These are phyloP conservation scores for Plasmopara viticola DNA, from an alignment of 352 stramenopile species.

Conservation along the genomic window DNA sequence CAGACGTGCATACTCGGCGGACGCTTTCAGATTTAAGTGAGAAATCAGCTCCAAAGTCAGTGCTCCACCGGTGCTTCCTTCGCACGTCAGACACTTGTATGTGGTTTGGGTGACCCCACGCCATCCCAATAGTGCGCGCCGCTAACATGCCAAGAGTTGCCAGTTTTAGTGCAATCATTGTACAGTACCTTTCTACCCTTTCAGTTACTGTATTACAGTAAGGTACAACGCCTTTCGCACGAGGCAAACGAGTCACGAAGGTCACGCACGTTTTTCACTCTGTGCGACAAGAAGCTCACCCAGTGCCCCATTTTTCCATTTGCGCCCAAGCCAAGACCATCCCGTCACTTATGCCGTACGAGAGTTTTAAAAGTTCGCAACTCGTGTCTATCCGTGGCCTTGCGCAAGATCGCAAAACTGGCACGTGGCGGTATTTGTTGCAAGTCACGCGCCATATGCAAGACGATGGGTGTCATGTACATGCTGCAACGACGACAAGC, in stretches of 20 bases:
- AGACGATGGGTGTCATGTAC: conserved; percentile 11
- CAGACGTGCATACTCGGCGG: not conserved
- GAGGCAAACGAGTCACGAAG: conserved; percentile 14
- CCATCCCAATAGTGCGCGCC: not conserved
- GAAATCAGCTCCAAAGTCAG: conserved; percentile 15
- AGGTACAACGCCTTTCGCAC: conserved; percentile 4
- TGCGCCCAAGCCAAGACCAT: conserved; percentile 1
- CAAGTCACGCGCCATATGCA: conserved; percentile 49
- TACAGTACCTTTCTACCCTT: not conserved
- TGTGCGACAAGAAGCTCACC: conserved; percentile 7
- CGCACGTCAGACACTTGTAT: conserved; percentile 4
- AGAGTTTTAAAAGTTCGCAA: conserved; percentile 67
- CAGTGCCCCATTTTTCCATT: conserved; percentile 20
- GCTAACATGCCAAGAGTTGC: too few species aligned
- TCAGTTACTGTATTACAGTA: not conserved
- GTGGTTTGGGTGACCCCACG: conserved; percentile 2
- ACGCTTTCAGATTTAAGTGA: conserved; percentile 8
- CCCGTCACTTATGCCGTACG: conserved; percentile 48
- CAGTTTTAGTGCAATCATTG: too few species aligned
- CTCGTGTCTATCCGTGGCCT: conserved; percentile 62
- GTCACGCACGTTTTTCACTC: conserved; percentile 16
- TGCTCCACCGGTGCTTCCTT: conserved; percentile 5
- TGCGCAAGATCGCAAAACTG: conserved; percentile 54
- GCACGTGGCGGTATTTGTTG: conserved; percentile 65
- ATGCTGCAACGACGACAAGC: not conserved